Percentiles rank a stretch among this genome's conserved stretches.
These are phyloP conservation scores for Lichenothelia convexa DNA, from an alignment of 495 filamentous ascomycete species.

Conservation along the genomic window DNA sequence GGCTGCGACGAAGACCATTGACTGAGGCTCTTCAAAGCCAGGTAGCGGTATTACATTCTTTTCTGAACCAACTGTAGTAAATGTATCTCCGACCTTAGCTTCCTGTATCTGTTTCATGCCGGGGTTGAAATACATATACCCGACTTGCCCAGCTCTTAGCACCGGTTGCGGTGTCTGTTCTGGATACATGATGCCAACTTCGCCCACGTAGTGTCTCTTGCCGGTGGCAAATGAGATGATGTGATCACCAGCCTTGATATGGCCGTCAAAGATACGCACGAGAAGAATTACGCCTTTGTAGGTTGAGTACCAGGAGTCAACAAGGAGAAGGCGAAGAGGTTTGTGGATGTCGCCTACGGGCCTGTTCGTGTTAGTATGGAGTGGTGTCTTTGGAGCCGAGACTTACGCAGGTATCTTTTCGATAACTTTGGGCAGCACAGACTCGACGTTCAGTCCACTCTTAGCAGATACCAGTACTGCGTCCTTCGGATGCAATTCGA, in stretches of 20 bases:
- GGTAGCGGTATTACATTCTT: constrained; percentile 60
- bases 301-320: constrained; percentile 94
- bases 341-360: constrained; percentile 52
- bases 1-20: constrained; percentile 96
- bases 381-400: too few species aligned
- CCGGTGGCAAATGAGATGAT: constrained; percentile 71
- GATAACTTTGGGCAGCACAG: constrained; percentile 66
- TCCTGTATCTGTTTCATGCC: constrained; percentile 94
- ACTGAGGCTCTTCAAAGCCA: constrained; percentile 92
- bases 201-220: constrained; percentile 75
- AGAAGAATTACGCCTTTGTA: constrained; percentile 89
- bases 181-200: constrained; percentile 94
- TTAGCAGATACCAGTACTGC: constrained; percentile 86
- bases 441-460: constrained; percentile 70
- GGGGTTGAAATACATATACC: constrained; percentile 91
- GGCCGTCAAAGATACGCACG: constrained; percentile 81
- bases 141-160: constrained; percentile 80
- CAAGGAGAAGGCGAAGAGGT: constrained; percentile 67
- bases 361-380: too few species aligned
- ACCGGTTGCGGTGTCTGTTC: constrained; percentile 62
- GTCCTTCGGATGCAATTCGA: constrained; percentile 67
- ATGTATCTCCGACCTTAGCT: constrained; percentile 90
- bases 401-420: constrained; percentile 65
- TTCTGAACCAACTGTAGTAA: constrained; percentile 67
- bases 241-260: constrained; percentile 63